Base-by-base conservation (phyloP, 2,329 filamentous ascomycete genomes). In the Parafenestella ontariensis region DNA sequence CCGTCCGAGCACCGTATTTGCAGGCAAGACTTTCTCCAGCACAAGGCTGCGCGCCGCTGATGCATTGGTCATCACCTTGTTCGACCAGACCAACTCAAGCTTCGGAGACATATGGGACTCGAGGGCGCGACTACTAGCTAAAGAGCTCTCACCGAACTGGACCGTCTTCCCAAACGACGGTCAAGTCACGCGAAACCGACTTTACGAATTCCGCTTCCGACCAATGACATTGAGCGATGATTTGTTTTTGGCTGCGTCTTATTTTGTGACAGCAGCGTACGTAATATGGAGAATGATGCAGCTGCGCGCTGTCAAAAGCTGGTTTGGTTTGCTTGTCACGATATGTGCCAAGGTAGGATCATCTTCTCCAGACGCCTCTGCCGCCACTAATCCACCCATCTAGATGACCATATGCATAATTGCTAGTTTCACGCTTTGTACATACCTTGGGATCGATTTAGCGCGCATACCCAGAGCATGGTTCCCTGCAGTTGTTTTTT, bases 381-480 rank as follows among this genome's bases (percentile, higher is more conserved):
- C 21, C 28, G 20, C 54, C 21, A 43, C 58, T 73, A 46, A 73
- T 17, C 28, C 15, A 3, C 15, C 13, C 13, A 24, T 34, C 15
- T 47, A 79, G 76, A 87, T 90, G 61, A 78, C 84, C 3, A 84
- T 90, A 29, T 90, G 89, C 15, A 87, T 92, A 65, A 82, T 91
- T 75, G 90, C 89, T 3, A 92, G 89, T 73, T 91, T 94, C 67
- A 92, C 90, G 0, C 81, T 94, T 33, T 93, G 90, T 68, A 89
- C 89, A 29, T 82, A 92, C 41, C 82, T 92, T 59, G 88, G 89
- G 58, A 85, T 93, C 65, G 89, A 93, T 66, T 78, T 94, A 15
- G 90, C 89, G 9, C 86, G 85, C 60, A 89, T 94, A 45, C 90
- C 90, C 2, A 83, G 87, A 56, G 88, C 88, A 47, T 86, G 86